Conservation (phyloP, 2,329 filamentous ascomycete genomes). For the Sporothrix humicola region DNA sequence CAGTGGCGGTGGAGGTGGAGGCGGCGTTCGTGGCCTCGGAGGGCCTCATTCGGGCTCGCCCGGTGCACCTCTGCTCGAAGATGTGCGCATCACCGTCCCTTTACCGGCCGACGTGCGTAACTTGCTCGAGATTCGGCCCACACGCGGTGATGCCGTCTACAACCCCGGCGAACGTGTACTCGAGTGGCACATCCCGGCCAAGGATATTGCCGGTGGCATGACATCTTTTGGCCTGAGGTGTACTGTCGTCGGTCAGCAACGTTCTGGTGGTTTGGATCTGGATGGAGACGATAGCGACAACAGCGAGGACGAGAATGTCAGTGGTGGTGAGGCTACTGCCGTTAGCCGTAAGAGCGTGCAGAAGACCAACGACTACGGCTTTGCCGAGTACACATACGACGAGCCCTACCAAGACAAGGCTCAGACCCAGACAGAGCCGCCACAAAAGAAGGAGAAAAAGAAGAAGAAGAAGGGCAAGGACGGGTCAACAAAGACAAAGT, state of each 20-base stretch:
- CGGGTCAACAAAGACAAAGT: conserved; percentile 29
- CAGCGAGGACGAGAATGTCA: conserved; percentile 50
- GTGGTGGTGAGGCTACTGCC: conserved; percentile 48
- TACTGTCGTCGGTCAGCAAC: conserved; percentile 72
- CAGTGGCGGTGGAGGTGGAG: conserved; percentile 25
- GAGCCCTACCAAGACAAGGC: conserved; percentile 59
- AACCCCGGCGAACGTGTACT: conserved; percentile 72
- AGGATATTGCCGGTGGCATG: conserved; percentile 71
- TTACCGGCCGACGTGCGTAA: conserved; percentile 81
- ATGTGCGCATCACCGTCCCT: conserved; percentile 77
- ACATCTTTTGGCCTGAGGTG: conserved; percentile 77
- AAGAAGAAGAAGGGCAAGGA: conserved; percentile 42
- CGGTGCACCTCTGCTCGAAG: conserved; percentile 70
- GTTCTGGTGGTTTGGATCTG: conserved; percentile 44
- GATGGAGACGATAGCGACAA: conserved; percentile 53
- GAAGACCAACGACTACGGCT: conserved; percentile 53
- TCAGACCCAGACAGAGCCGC: conserved; percentile 35
- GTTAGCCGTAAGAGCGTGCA: conserved; percentile 40
- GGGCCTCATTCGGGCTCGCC: conserved; percentile 60
- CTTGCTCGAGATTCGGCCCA: conserved; percentile 79
- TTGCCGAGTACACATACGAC: conserved; percentile 59
- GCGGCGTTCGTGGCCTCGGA: conserved; percentile 45
- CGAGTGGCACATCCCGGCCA: conserved; percentile 82
- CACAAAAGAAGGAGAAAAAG: conserved; percentile 45
- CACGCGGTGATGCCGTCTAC: conserved; percentile 82